Conservation (phyloP, 257 asterid species). For the Perilla frutescens region DNA sequence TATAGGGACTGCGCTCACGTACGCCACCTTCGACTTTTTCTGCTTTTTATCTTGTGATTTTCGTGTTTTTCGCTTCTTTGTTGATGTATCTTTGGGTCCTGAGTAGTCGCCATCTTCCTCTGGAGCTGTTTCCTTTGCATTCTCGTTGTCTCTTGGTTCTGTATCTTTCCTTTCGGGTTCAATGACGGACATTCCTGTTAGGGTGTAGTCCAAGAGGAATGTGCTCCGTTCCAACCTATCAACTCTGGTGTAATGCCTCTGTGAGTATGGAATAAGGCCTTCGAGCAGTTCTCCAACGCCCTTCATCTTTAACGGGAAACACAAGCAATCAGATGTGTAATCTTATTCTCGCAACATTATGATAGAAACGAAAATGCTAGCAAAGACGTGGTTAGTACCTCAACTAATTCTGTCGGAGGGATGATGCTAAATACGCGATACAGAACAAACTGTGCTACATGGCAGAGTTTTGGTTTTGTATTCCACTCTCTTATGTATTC, state of each 20-base stretch:
- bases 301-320: slow-evolving; percentile 53
- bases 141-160: slow-evolving; percentile 37
- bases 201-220: slow-evolving; percentile 74
- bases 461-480: slow-evolving; percentile 86
- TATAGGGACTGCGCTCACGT: slow-evolving; percentile 42
- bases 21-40: slow-evolving; percentile 61
- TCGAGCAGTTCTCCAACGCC: slow-evolving; percentile 79
- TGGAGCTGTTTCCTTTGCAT: slow-evolving; percentile 17
- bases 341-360: background rate
- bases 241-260: slow-evolving; percentile 77
- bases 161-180: slow-evolving; percentile 60
- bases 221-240: slow-evolving; percentile 82
- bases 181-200: slow-evolving; percentile 77
- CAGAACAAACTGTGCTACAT: slow-evolving; percentile 78
- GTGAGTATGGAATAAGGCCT: slow-evolving; percentile 85
- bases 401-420: slow-evolving; percentile 70
- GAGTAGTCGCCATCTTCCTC: slow-evolving; percentile 35
- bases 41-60: slow-evolving; percentile 56
- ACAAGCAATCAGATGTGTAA: background rate
- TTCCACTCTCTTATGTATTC: slow-evolving; percentile 93
- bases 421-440: slow-evolving; percentile 52
- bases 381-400: slow-evolving; percentile 51
- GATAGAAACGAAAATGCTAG: background rate
- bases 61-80: slow-evolving; percentile 62
- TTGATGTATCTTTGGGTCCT: slow-evolving; percentile 37